Conservation (phyloP, 2,329 filamentous ascomycete species). For the Scytalidium sp. region DNA sequence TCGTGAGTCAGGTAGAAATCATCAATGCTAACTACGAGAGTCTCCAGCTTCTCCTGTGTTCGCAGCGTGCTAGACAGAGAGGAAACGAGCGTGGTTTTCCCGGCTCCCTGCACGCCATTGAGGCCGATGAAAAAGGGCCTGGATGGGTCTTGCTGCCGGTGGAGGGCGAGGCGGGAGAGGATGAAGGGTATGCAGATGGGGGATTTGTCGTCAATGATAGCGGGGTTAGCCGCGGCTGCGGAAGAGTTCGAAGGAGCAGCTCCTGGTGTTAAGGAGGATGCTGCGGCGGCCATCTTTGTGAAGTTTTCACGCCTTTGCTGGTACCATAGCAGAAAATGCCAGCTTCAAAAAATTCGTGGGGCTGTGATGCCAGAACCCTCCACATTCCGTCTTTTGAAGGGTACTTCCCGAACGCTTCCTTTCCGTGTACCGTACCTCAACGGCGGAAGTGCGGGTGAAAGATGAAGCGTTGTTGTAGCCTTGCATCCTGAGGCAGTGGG, state of each 20-base stretch:
- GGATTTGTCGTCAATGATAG: constrained; percentile 74
- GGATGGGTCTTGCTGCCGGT: constrained; percentile 35
- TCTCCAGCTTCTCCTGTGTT: constrained; percentile 48
- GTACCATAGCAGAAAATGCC: not conserved
- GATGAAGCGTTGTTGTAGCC: not conserved
- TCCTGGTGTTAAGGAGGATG: not conserved
- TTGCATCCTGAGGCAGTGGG: no score
- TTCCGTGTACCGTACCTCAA: not conserved
- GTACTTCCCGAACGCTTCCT: not conserved
- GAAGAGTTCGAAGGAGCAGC: not conserved
- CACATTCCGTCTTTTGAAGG: no score
- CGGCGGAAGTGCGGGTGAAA: not conserved
- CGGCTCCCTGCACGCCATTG: constrained; percentile 87
- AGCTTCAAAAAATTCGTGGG: no score
- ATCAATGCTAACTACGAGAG: constrained; percentile 62
- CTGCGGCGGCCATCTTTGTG: not conserved
- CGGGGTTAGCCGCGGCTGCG: constrained; percentile 16
- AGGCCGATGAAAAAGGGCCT: constrained; percentile 81
- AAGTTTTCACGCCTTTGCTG: no score
- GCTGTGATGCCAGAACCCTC: no score
- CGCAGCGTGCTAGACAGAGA: constrained; percentile 56
- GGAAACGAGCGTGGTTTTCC: constrained; percentile 84
- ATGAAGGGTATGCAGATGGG: constrained; percentile 77
- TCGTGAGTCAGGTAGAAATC: constrained; percentile 66
- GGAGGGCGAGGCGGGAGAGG: constrained; percentile 52